Evolutionary conservation across 441 rosid species (phyloP), one percentile per base, ranked within the genome.

Genomic region (Rhodomyrtus psidioides): DNA sequence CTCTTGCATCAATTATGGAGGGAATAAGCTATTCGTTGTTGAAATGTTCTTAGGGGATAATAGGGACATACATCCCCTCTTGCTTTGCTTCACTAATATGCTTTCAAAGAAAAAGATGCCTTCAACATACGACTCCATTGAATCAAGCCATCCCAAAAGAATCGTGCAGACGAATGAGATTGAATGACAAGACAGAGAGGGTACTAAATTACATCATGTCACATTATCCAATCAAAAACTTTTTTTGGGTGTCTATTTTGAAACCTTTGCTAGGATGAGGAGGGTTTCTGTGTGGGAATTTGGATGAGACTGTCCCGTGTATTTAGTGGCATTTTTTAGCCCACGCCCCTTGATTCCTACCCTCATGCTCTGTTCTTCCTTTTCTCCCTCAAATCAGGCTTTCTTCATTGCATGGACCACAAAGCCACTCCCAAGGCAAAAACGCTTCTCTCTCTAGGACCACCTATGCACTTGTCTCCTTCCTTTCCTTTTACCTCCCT

Each of bases 361-460:
- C 49, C 79, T 79, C 26, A 34, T 83, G 28, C 82, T 58, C 84
- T 28, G 13, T 74, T 82, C 51, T 34, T 55, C 85, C 82, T 13
- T 81, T 57, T 83, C 84, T 51, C 90, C 89, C 74, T 86, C 83
- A 88, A 88, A 88, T 86, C 84, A 89, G 90, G 92, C 89, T 88
- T 85, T 86, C 81, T 26, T 44, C 79, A 21, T 70, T 70, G n/a
- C 62, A 74, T 85, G 87, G 87, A 85, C 87, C 87, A 85, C 87
- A 85, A 60, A 82, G 21, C 59, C 62, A 55, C 62, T 27, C 23
- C 56, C 19, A 84, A 51, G 76, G 51, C 79, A 39, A 70, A 70
- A 21, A 39, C 79, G 39, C 79, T 39, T 83, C 86, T 82, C 88
- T 87, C 79, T 70, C 87, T 76, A 88, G 93, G 92, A 93, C 95